A percentile compares a stretch with the other conserved stretches of the same genome.
Evolutionary conservation across 306 rosid genomes (phyloP).

Genomic region (Macrotyloma uniflorum): DNA sequence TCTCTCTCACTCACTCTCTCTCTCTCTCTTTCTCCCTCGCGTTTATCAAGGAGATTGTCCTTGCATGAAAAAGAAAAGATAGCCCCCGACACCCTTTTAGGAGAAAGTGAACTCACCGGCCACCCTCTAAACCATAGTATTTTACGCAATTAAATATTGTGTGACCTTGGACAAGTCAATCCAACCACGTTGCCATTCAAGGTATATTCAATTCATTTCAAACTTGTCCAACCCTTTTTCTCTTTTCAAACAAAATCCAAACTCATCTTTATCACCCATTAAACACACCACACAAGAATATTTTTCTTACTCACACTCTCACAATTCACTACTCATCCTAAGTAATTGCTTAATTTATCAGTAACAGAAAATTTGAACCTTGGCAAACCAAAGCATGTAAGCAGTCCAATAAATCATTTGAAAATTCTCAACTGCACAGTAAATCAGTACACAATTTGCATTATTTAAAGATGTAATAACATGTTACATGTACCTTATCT

Average conservation of each 20-base stretch:
- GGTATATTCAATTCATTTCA: slow-evolving; percentile 12
- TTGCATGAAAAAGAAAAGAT: slow-evolving; percentile 48
- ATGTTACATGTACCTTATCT: background rate
- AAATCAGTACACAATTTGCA: background rate
- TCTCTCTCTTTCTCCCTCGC: slow-evolving; percentile 41
- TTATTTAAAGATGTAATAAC: background rate
- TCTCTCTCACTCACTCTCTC: slow-evolving; percentile 35
- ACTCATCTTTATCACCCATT: slow-evolving; percentile 2
- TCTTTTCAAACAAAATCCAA: slow-evolving; percentile 20
- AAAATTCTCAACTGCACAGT: background rate
- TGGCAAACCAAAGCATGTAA: background rate
- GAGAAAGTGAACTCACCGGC: slow-evolving; percentile 66
- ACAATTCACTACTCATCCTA: background rate
- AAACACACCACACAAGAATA: background rate
- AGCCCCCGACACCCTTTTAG: slow-evolving; percentile 62
- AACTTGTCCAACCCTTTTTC: slow-evolving; percentile 11
- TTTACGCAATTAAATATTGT: slow-evolving; percentile 15
- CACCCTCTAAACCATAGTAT: slow-evolving; percentile 40
- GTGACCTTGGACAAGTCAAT: slow-evolving; percentile 34
- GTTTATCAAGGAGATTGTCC: slow-evolving; percentile 67
- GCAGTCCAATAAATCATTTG: background rate
- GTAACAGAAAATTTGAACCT: background rate
- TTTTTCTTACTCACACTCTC: background rate
- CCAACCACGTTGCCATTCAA: slow-evolving; percentile 23
- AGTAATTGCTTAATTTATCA: background rate